phyloP scores from a whole-genome alignment of 1,284 basidiomycete genomes.

The Ceratobasidium papillatum region DNA sequence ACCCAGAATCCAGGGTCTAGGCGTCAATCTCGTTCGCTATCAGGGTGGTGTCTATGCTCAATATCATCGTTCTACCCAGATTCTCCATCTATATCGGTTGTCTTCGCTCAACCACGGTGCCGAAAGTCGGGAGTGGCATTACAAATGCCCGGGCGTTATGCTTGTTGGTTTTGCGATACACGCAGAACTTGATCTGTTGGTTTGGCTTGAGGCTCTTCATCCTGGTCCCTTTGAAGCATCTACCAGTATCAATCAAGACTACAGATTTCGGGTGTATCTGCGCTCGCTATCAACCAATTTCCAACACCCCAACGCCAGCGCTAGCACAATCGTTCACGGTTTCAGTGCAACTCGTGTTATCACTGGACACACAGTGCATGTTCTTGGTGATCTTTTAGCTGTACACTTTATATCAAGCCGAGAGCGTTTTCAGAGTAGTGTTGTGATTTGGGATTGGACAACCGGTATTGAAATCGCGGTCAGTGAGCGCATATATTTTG shows the following conservation, averaged over 20 bases:
- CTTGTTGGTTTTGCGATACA: neutral
- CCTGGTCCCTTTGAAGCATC: neutral
- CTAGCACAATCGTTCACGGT: neutral
- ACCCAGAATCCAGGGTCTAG: neutral
- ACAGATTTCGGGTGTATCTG: neutral
- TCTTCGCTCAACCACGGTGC: neutral
- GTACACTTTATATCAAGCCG: neutral
- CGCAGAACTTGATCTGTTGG: neutral
- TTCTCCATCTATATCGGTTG: neutral
- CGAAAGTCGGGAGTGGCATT: neutral
- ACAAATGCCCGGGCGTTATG: neutral
- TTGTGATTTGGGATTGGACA: constrained; percentile 17
- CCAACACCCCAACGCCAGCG: neutral
- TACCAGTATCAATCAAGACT: neutral
- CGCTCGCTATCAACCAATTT: neutral
- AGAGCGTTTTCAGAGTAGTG: neutral
- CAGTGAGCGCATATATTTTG: neutral
- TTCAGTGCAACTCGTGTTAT: neutral
- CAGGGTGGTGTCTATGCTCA: constrained; percentile 6
- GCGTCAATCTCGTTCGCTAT: neutral
- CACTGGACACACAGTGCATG: neutral
- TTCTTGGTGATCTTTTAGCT: neutral
- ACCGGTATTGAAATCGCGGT: neutral
- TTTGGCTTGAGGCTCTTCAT: constrained; percentile 2
- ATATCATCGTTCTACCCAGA: neutral